Conservation (phyloP, 441 rosid genomes). For the Adansonia grandidieri region DNA sequence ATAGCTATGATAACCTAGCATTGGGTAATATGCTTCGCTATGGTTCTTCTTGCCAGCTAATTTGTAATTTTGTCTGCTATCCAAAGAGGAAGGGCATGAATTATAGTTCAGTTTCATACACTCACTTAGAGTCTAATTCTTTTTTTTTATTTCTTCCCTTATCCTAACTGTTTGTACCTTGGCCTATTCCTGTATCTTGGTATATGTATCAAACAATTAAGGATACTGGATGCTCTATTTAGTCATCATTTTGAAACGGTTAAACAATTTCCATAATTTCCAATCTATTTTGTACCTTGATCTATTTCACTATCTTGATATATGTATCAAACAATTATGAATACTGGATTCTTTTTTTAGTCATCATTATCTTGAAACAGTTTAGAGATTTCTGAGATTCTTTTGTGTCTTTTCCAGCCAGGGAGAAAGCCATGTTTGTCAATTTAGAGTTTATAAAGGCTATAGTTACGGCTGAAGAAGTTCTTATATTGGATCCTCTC, state of each 20-base stretch:
- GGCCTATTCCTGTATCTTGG: neutral
- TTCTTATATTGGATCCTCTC: constrained; percentile 76
- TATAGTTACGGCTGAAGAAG: constrained; percentile 91
- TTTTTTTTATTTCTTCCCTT: neutral
- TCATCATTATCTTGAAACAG: neutral
- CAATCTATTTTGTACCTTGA: neutral
- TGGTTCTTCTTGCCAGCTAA: neutral
- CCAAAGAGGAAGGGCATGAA: neutral
- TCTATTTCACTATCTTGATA: neutral
- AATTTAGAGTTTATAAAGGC: constrained; percentile 89
- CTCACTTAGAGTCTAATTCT: neutral
- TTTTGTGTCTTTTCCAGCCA: constrained; percentile 48
- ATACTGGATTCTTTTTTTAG: neutral
- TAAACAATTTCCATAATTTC: neutral
- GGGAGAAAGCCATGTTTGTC: constrained; percentile 94
- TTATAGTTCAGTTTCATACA: neutral
- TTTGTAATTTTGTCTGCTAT: neutral
- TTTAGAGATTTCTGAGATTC: constrained; percentile 1
- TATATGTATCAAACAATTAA: neutral
- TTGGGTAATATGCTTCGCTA: neutral
- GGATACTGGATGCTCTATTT: neutral
- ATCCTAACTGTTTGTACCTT: neutral
- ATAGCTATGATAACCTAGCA: neutral
- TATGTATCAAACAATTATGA: neutral
- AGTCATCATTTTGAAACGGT: neutral